These are phyloP conservation scores for Trifolium pratense DNA, from an alignment of 306 rosid genomes.

Conservation along the genomic window DNA sequence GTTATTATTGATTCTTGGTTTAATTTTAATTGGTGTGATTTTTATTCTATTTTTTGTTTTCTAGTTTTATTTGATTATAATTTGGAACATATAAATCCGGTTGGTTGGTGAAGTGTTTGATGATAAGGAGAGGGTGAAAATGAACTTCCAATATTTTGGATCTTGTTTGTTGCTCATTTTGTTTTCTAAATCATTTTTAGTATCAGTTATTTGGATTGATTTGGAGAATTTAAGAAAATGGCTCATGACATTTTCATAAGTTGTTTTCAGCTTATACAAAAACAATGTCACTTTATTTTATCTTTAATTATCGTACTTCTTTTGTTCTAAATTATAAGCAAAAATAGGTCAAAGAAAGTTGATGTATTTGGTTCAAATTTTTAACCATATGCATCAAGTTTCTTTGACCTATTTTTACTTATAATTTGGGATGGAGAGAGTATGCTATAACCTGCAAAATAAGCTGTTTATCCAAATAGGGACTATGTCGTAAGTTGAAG, in stretches of 20 bases:
- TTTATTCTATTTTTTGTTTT: slow-evolving; percentile 4
- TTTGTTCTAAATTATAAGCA: too few species aligned
- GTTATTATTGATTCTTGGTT: slow-evolving; percentile 6
- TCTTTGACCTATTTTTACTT: too few species aligned
- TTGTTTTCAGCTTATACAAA: background rate
- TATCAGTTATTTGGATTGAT: background rate
- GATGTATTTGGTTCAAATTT: too few species aligned
- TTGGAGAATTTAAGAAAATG: background rate
- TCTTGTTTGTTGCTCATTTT: slow-evolving; percentile 25
- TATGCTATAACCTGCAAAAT: too few species aligned
- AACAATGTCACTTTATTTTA: background rate
- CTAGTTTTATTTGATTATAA: background rate
- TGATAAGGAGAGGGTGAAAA: slow-evolving; percentile 8
- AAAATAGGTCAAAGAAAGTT: too few species aligned
- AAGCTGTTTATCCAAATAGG: background rate
- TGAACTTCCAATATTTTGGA: slow-evolving; percentile 30
- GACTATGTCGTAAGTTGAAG: background rate
- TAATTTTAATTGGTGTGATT: background rate
- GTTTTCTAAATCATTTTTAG: background rate
- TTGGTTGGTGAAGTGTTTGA: slow-evolving; percentile 9
- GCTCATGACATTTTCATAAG: too few species aligned
- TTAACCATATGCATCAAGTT: too few species aligned
- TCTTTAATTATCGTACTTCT: too few species aligned
- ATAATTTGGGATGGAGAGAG: too few species aligned
- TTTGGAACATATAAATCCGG: background rate